A percentile compares a stretch with the other conserved stretches of the same genome.
Conservation (phyloP, 305 asterid genomes). For the Caryopteris hybrid region DNA sequence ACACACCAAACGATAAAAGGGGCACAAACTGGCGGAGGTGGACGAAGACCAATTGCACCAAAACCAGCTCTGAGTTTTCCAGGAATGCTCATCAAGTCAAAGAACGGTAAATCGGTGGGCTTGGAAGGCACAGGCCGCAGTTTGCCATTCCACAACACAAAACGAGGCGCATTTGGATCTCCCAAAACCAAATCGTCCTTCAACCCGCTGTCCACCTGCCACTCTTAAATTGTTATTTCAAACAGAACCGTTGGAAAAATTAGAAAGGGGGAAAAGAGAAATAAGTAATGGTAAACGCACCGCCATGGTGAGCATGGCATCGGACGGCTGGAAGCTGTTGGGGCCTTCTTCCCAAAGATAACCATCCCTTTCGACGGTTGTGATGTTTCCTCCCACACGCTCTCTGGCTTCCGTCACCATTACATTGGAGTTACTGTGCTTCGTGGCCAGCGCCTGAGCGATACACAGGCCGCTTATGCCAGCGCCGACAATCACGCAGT, state of each 20-base stretch:
- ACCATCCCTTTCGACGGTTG: constrained; percentile 76
- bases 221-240: background rate
- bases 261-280: background rate
- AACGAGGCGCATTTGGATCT: constrained; percentile 91
- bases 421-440: constrained; percentile 52
- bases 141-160: constrained; percentile 84
- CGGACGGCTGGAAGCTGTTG: constrained; percentile 97
- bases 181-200: constrained; percentile 88
- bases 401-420: constrained; percentile 88
- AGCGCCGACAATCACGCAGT: constrained; percentile 85
- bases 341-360: constrained; percentile 99
- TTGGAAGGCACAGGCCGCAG: constrained; percentile 84
- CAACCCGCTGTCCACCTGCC: constrained; percentile 78
- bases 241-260: background rate
- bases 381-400: constrained; percentile 94
- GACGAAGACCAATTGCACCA: constrained; percentile 90
- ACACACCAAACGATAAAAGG: constrained; percentile 6
- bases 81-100: constrained; percentile 79
- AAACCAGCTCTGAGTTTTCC: constrained; percentile 94
- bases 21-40: constrained; percentile 82
- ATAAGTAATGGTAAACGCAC: no score
- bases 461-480: constrained; percentile 89
- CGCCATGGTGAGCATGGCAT: constrained; percentile 71
- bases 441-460: constrained; percentile 71
- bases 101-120: constrained; percentile 70